Evolutionary conservation across 202 grass and related monocot species (phyloP).

Genomic region (Schoenoplectus triqueter): DNA sequence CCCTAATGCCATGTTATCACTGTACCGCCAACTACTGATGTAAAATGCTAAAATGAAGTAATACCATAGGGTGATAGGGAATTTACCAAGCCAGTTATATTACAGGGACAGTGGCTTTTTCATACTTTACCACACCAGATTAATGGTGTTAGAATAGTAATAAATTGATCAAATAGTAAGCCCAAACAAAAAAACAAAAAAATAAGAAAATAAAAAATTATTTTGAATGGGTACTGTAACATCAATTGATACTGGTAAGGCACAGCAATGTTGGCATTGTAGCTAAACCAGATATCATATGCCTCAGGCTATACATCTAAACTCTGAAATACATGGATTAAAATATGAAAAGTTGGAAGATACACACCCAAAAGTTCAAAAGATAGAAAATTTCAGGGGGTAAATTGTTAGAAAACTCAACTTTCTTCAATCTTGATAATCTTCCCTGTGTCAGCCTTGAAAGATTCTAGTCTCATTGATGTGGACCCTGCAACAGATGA

Average conservation of each 20-base stretch:
- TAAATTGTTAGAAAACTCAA: conserved; percentile 52
- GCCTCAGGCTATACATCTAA: background rate
- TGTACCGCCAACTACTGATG: background rate
- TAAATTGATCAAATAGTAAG: background rate
- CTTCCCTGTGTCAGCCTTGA: conserved; percentile 74
- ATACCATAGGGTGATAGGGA: background rate
- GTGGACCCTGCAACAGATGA: conserved; percentile 56
- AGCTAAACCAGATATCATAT: background rate
- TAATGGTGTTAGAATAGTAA: background rate
- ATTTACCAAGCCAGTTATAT: background rate
- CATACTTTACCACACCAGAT: background rate
- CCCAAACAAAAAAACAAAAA: background rate
- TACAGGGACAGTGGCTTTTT: background rate
- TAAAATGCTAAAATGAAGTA: background rate
- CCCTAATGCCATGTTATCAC: background rate
- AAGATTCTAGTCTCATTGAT: conserved; percentile 74
- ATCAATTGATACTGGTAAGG: background rate
- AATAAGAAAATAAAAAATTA: background rate
- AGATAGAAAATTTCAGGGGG: conserved; percentile 22
- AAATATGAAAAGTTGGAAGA: conserved; percentile 41
- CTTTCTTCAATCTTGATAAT: conserved; percentile 99
- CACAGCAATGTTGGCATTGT: background rate
- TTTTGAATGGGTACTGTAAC: background rate
- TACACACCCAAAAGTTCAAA: background rate
- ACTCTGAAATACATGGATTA: background rate